A percentile compares a stretch with the other conserved stretches of the same genome.
phyloP scores from a whole-genome alignment of 352 stramenopile species.

The Pythium brachiatum region DNA sequence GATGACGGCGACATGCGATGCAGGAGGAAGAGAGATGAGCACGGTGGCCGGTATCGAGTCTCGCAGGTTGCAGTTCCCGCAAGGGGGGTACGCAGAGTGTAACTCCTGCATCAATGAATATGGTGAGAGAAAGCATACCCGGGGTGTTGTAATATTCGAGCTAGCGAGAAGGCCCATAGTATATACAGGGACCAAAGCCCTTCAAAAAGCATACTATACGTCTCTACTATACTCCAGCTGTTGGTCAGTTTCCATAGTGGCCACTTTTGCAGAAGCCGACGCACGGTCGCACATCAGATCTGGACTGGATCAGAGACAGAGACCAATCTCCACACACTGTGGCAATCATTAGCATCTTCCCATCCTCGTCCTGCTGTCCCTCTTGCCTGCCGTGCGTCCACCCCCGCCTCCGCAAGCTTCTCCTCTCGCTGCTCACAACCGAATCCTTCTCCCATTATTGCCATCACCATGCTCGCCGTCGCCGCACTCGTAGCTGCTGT shows the following conservation, averaged over 20 bases:
- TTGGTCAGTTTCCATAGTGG: background rate
- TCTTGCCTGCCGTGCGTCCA: background rate
- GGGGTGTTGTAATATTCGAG: too few relatives aligned
- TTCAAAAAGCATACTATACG: background rate
- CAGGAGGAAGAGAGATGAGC: background rate
- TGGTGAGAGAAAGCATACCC: too few relatives aligned
- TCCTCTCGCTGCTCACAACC: background rate
- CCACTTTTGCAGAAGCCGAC: slow-evolving; percentile 6
- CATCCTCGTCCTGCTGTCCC: background rate
- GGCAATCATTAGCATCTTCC: background rate
- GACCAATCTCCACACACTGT: too few relatives aligned
- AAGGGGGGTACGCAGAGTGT: background rate
- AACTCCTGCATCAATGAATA: background rate
- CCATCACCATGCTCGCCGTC: slow-evolving; percentile 34
- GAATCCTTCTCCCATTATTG: background rate
- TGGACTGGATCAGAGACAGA: too few relatives aligned
- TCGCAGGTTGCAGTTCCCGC: slow-evolving; percentile 5
- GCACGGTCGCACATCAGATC: background rate
- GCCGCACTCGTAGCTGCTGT: slow-evolving; percentile 36
- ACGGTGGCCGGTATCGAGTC: background rate
- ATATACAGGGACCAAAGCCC: too few relatives aligned
- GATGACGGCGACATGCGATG: slow-evolving; percentile 1
- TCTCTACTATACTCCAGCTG: too few relatives aligned
- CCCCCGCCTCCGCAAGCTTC: background rate
- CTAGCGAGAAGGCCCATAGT: too few relatives aligned